phyloP scores from a whole-genome alignment of 345 rosid species.

The Litchi chinensis region DNA sequence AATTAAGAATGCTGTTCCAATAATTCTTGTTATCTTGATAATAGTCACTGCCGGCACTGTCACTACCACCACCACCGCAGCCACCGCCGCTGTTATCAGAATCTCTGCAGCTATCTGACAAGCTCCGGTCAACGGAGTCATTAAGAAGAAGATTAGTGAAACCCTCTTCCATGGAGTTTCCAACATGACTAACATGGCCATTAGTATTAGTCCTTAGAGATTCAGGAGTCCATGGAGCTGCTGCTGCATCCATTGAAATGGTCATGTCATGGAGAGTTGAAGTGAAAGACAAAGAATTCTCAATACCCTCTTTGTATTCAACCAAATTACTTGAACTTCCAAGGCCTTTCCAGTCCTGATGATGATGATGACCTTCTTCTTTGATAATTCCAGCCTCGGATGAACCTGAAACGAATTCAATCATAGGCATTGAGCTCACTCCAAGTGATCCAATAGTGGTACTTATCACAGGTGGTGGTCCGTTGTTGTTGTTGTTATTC shows the following conservation, averaged over 20 bases:
- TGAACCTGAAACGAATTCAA: conserved; percentile 60
- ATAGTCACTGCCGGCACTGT: conserved; percentile 47
- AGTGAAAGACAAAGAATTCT: conserved; percentile 46
- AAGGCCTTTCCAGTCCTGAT: conserved; percentile 55
- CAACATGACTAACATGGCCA: conserved; percentile 16
- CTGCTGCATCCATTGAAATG: conserved; percentile 43
- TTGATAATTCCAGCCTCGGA: conserved; percentile 45
- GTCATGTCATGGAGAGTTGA: conserved; percentile 49
- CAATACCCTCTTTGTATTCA: conserved; percentile 37
- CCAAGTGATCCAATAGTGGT: conserved; percentile 11
- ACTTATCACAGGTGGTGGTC: conserved; percentile 33
- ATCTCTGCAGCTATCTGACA: conserved; percentile 50
- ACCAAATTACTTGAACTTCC: conserved; percentile 32
- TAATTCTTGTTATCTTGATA: conserved; percentile 90
- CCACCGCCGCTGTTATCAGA: conserved; percentile 38
- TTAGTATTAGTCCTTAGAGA: conserved; percentile 32
- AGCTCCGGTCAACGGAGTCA: conserved; percentile 48
- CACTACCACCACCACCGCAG: conserved; percentile 23
- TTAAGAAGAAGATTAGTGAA: conserved; percentile 73
- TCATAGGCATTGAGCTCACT: conserved; percentile 38
- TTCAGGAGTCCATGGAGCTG: conserved; percentile 49
- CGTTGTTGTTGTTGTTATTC: conserved; percentile 21
- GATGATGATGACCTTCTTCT: conserved; percentile 51
- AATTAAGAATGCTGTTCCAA: conserved; percentile 91
- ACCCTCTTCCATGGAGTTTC: conserved; percentile 59